These are phyloP conservation scores for Chrysanthemum lavandulifolium DNA, from an alignment of 129 eudicot genomes.

Conservation along the genomic window DNA sequence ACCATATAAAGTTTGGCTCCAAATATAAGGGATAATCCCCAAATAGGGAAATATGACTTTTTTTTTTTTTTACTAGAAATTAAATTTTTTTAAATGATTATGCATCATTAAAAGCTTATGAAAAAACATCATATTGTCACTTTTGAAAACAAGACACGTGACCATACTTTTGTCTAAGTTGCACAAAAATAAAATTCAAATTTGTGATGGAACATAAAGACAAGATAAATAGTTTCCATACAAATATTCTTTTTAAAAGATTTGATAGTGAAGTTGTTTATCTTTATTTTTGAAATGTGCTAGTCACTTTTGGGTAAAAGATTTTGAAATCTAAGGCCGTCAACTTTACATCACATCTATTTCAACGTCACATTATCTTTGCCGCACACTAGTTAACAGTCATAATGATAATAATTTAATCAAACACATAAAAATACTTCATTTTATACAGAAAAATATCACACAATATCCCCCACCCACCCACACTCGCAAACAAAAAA, in stretches of 20 bases:
- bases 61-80: slow-evolving; percentile 29
- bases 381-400: too few relatives aligned
- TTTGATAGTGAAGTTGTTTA: slow-evolving; percentile 1
- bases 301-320: neutral
- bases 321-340: too few relatives aligned
- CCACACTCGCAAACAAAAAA: too few relatives aligned
- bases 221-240: slow-evolving; percentile 13
- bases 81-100: slow-evolving; percentile 40
- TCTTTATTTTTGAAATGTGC: neutral
- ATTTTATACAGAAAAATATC: too few relatives aligned
- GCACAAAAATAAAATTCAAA: slow-evolving; percentile 16
- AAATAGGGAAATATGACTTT: neutral
- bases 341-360: too few relatives aligned
- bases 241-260: slow-evolving; percentile 19
- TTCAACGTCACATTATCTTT: too few relatives aligned
- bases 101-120: slow-evolving; percentile 26
- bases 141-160: slow-evolving; percentile 32
- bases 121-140: slow-evolving; percentile 22
- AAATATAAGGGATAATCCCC: slow-evolving; percentile 30
- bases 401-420: too few relatives aligned
- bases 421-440: too few relatives aligned
- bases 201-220: slow-evolving; percentile 38
- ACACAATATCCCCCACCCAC: too few relatives aligned
- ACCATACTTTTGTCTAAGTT: slow-evolving; percentile 20
- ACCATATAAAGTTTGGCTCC: slow-evolving; percentile 35